These are phyloP conservation scores for Alternaria gansuensis DNA, from an alignment of 2,329 filamentous ascomycete genomes.

Conservation along the genomic window DNA sequence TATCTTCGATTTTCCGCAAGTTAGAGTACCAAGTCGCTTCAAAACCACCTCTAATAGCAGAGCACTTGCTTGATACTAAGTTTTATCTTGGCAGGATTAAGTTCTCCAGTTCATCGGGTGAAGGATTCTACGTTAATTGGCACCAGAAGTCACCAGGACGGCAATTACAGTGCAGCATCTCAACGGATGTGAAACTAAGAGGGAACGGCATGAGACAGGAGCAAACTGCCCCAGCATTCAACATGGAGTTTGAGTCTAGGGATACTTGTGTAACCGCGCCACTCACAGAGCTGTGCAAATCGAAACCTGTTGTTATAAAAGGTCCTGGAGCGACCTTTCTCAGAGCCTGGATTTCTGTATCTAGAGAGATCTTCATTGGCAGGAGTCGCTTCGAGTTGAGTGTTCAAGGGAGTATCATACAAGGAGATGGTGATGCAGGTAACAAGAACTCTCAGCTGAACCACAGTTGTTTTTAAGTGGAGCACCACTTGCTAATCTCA, in stretches of 20 bases:
- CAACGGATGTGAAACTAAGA: fast-evolving
- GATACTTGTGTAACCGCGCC: background rate
- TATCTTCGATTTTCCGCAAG: background rate
- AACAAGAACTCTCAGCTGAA: background rate
- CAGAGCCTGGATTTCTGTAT: background rate
- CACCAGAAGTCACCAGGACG: background rate
- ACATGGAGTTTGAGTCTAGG: background rate
- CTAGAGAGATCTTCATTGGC: background rate
- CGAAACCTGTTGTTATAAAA: background rate
- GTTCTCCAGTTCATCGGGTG: background rate
- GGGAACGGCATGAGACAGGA: background rate
- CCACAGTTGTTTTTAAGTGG: no score
- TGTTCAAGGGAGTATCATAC: background rate
- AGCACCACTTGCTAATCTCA: background rate
- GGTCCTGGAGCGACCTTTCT: fast-evolving
- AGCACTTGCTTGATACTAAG: background rate
- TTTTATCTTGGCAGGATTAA: background rate
- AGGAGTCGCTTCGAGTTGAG: background rate
- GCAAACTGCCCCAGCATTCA: fast-evolving
- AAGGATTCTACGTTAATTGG: background rate
- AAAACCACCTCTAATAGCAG: fast-evolving
- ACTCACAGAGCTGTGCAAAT: fast-evolving
- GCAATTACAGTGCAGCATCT: background rate
- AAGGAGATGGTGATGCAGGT: background rate
- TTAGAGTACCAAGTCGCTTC: fast-evolving